Evolutionary conservation across 768 basidiomycete species (phyloP).

Genomic region (Pseudohyphozyma bogoriensis): DNA sequence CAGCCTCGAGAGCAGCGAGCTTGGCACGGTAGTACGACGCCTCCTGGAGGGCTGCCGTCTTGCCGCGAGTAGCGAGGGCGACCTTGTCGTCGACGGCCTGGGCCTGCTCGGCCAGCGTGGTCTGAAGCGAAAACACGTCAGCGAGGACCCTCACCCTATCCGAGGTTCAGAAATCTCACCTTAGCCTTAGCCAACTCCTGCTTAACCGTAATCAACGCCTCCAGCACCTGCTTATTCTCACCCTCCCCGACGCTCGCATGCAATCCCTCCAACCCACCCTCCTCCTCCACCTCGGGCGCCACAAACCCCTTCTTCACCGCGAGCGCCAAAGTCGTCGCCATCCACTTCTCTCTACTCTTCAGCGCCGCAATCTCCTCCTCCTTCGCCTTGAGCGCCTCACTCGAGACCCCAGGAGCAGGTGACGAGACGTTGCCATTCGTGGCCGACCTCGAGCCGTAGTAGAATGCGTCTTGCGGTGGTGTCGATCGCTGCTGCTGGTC

Average conservation of each 20-base stretch:
- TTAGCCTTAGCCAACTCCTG: slow-evolving; percentile 76
- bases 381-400: background rate
- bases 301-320: slow-evolving; percentile 68
- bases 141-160: background rate
- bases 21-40: slow-evolving; percentile 94
- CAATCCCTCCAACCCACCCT: background rate
- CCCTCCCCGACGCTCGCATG: background rate
- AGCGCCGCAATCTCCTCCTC: slow-evolving; percentile 57
- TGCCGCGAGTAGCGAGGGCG: slow-evolving; percentile 65
- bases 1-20: slow-evolving; percentile 69
- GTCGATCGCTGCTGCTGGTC: background rate
- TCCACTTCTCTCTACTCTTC: slow-evolving; percentile 71
- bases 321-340: slow-evolving; percentile 65
- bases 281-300: slow-evolving; percentile 30
- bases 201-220: slow-evolving; percentile 72
- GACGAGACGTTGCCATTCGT: background rate
- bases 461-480: background rate
- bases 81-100: slow-evolving; percentile 61
- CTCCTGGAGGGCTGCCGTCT: slow-evolving; percentile 74
- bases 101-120: slow-evolving; percentile 45
- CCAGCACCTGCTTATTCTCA: slow-evolving; percentile 38
- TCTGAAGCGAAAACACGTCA: slow-evolving; percentile 42
- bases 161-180: slow-evolving; percentile 45
- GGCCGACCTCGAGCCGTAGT: background rate
- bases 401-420: background rate